phyloP scores from a whole-genome alignment of 257 asterid species.

The Petunia secreta region DNA sequence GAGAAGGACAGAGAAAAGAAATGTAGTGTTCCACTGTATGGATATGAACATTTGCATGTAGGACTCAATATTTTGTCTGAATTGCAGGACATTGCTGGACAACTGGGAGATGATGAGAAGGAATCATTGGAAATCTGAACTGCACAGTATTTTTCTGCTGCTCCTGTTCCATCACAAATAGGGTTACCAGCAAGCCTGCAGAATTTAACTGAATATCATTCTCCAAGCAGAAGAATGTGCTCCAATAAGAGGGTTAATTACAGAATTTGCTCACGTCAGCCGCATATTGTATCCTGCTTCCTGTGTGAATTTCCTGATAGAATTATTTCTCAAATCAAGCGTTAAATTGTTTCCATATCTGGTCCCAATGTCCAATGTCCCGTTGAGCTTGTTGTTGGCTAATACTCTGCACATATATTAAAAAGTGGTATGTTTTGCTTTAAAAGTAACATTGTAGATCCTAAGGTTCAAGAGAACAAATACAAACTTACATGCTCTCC shows the following conservation, averaged over 20 bases:
- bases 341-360: conserved; percentile 60
- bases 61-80: conserved; percentile 59
- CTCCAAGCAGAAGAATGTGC: not conserved
- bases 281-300: conserved; percentile 46
- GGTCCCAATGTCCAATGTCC: conserved; percentile 66
- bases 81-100: conserved; percentile 54
- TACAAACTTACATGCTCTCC: conserved; percentile 66
- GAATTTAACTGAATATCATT: conserved; percentile 9
- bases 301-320: conserved; percentile 53
- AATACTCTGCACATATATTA: conserved; percentile 51
- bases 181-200: conserved; percentile 76
- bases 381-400: conserved; percentile 64
- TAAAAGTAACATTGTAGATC: not conserved
- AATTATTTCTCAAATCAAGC: conserved; percentile 71
- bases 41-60: conserved; percentile 65
- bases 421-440: not conserved
- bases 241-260: conserved; percentile 4
- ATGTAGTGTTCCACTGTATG: conserved; percentile 72
- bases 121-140: conserved; percentile 31
- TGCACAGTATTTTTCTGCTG: conserved; percentile 49
- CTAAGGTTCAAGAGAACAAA: not conserved
- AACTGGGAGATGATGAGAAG: conserved; percentile 37
- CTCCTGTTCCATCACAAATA: conserved; percentile 55
- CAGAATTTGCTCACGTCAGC: conserved; percentile 47
- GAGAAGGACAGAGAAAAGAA: conserved; percentile 80